Evolutionary conservation across 1,139 yeast species (phyloP).

Genomic region (Dujonia santamariae): DNA sequence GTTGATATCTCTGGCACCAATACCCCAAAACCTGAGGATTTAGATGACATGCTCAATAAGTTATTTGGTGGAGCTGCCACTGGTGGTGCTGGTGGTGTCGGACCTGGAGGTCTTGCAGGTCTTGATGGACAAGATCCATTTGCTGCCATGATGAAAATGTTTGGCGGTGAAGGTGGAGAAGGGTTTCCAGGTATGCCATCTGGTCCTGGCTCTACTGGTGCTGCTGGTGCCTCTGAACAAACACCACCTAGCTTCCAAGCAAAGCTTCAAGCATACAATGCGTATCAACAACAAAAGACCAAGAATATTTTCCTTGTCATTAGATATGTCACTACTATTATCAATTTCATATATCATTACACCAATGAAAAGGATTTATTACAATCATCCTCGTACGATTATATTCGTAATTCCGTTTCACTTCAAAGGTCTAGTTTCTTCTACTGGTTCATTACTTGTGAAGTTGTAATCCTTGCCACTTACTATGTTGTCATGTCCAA

Average conservation of each 20-base stretch:
- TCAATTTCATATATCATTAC: slow-evolving; percentile 38
- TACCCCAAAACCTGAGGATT: slow-evolving; percentile 16
- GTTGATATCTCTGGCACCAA: slow-evolving; percentile 17
- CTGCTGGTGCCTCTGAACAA: slow-evolving; percentile 6
- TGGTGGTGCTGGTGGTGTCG: slow-evolving; percentile 11
- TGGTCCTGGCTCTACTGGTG: neutral
- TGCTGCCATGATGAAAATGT: slow-evolving; percentile 30
- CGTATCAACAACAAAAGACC: slow-evolving; percentile 33
- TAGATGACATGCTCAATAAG: slow-evolving; percentile 35
- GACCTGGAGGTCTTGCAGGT: slow-evolving; percentile 6
- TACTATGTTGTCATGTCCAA: slow-evolving; percentile 30
- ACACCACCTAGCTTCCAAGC: slow-evolving; percentile 21
- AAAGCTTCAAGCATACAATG: slow-evolving; percentile 28
- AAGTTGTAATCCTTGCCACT: slow-evolving; percentile 31
- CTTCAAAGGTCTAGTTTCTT: slow-evolving; percentile 21
- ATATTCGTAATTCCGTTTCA: slow-evolving; percentile 22
- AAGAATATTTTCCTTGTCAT: slow-evolving; percentile 30
- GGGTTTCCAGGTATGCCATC: slow-evolving; percentile 15
- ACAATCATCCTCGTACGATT: slow-evolving; percentile 27
- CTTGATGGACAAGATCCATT: slow-evolving; percentile 21
- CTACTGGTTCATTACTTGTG: slow-evolving; percentile 29
- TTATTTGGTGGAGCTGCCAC: slow-evolving; percentile 22
- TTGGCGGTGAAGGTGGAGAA: slow-evolving; percentile 11
- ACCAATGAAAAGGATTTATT: slow-evolving; percentile 7
- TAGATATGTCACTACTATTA: slow-evolving; percentile 23